Conservation (phyloP, 2,329 filamentous ascomycete genomes). For the Pseudonectria foliicola region DNA sequence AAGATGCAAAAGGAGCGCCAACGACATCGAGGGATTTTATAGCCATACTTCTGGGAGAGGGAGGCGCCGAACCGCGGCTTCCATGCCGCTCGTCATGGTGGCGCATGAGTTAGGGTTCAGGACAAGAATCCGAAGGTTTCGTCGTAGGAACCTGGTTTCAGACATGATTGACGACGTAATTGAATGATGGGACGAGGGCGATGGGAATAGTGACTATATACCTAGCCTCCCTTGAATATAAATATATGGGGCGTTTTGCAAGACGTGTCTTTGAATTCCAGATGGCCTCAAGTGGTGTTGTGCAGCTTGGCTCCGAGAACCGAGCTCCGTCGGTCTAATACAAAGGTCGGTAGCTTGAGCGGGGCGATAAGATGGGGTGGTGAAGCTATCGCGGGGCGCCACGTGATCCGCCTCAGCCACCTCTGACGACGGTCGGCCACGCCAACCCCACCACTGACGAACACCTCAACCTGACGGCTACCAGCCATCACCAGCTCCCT, state of each 20-base stretch:
- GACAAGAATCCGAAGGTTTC: constrained; percentile 48
- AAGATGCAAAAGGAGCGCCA: background rate
- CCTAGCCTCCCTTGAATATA: too few relatives aligned
- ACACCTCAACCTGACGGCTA: constrained; percentile 23
- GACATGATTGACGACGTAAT: constrained; percentile 11
- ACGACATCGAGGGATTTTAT: background rate
- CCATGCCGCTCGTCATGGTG: constrained; percentile 63
- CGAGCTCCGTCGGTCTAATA: too few relatives aligned
- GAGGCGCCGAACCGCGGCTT: constrained; percentile 38
- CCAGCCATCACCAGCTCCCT: constrained; percentile 15
- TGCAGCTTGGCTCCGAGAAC: too few relatives aligned
- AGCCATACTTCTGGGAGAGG: constrained; percentile 21
- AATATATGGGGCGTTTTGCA: too few relatives aligned
- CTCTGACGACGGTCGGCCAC: constrained; percentile 29
- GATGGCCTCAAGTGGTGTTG: too few relatives aligned
- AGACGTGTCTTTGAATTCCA: too few relatives aligned
- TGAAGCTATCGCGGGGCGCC: constrained; percentile 25
- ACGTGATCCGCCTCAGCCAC: constrained; percentile 31
- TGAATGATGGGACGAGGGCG: constrained; percentile 5
- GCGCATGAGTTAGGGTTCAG: constrained; percentile 74
- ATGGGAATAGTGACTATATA: too few relatives aligned
- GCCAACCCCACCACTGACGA: constrained; percentile 29
- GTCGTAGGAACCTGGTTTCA: constrained; percentile 10
- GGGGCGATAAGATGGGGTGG: constrained; percentile 1
- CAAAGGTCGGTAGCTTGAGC: background rate